A percentile compares a stretch with the other conserved stretches of the same genome.
Conservation (phyloP, 441 rosid genomes). For the Bocquillonia castaneifolia region DNA sequence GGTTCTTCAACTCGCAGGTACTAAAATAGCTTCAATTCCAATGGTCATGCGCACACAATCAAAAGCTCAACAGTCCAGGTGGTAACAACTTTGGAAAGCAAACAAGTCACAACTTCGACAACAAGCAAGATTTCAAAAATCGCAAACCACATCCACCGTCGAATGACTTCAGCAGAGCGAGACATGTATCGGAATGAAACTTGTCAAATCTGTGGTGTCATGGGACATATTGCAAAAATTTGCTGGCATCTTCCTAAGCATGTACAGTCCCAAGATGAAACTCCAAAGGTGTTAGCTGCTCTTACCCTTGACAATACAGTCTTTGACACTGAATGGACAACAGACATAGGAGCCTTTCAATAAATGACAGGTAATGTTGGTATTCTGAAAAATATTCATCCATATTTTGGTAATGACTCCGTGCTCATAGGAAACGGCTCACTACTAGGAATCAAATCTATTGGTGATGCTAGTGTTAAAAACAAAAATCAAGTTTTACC, state of each 20-base stretch:
- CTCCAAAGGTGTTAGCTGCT: background rate
- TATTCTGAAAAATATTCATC: background rate
- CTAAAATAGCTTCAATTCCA: too few species aligned
- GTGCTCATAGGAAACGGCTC: conserved; percentile 7
- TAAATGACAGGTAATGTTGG: conserved; percentile 11
- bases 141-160: background rate
- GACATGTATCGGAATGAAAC: background rate
- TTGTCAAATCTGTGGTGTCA: background rate
- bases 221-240: background rate
- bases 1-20: too few species aligned
- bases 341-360: background rate
- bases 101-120: background rate
- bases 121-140: background rate
- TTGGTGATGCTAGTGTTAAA: conserved; percentile 9
- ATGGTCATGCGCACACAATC: background rate
- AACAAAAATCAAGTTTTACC: too few species aligned
- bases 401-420: background rate
- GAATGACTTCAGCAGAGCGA: background rate
- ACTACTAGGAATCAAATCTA: background rate
- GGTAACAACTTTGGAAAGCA: background rate
- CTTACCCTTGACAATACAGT: conserved; percentile 15
- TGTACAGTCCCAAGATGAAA: background rate
- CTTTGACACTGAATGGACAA: conserved; percentile 6
- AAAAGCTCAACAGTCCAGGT: background rate
- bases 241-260: background rate